phyloP scores from a whole-genome alignment of 1,284 basidiomycete genomes.

The Malassezia sp. region DNA sequence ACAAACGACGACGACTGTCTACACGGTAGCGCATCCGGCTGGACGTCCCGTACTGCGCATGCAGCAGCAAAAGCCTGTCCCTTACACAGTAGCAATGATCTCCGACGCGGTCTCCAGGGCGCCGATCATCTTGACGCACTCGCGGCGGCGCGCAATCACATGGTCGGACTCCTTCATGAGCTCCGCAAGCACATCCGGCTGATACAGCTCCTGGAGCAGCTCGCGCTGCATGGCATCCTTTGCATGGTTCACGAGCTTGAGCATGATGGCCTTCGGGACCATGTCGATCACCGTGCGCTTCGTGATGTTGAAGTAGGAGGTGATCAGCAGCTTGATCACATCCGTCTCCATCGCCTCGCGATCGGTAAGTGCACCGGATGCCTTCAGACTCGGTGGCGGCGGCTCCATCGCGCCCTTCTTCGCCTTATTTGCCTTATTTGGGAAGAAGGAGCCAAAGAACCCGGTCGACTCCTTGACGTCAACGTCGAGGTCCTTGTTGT shows the following conservation, averaged over 20 bases:
- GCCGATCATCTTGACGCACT: slow-evolving; percentile 46
- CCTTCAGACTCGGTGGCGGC: slow-evolving; percentile 80
- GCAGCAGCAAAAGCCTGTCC: no score
- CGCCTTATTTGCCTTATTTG: slow-evolving; percentile 57
- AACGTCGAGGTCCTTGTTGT: slow-evolving; percentile 84
- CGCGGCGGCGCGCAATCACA: slow-evolving; percentile 39
- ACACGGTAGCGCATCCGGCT: no score
- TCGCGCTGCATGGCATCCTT: slow-evolving; percentile 87
- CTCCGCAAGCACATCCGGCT: slow-evolving; percentile 39
- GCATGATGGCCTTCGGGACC: slow-evolving; percentile 84
- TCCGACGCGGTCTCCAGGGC: slow-evolving; percentile 44
- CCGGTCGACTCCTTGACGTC: slow-evolving; percentile 67
- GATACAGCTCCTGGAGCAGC: slow-evolving; percentile 53
- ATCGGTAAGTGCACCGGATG: slow-evolving; percentile 82
- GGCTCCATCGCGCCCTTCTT: slow-evolving; percentile 66
- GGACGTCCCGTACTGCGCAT: no score
- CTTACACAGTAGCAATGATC: slow-evolving; percentile 42
- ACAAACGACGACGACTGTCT: no score
- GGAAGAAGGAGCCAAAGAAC: slow-evolving; percentile 95
- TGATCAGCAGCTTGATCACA: slow-evolving; percentile 67
- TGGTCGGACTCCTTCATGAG: slow-evolving; percentile 46
- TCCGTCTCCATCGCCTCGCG: slow-evolving; percentile 97
- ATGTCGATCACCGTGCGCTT: slow-evolving; percentile 99
- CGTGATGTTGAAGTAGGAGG: slow-evolving; percentile 51
- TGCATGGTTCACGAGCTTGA: slow-evolving; percentile 79